A percentile compares a stretch with the other conserved stretches of the same genome.
Conservation (phyloP, 2,329 filamentous ascomycete species). For the Emydomyces testavorans region DNA sequence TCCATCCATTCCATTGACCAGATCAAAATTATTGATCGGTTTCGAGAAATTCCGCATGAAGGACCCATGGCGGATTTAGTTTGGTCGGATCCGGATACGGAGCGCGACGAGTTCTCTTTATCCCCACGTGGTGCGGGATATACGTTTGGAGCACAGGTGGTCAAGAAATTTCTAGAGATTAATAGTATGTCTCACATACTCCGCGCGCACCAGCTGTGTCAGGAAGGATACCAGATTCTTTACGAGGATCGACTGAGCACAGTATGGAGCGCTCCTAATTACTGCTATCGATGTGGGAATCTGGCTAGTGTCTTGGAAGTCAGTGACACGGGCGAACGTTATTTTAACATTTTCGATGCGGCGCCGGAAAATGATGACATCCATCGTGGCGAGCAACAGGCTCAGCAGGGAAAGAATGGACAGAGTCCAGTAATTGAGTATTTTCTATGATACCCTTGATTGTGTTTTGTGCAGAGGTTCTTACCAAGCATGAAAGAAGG, state of each 20-base stretch:
- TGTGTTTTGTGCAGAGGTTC: constrained; percentile 11
- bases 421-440: constrained; percentile 60
- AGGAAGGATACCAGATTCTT: constrained; percentile 93
- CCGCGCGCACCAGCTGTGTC: constrained; percentile 93
- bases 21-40: constrained; percentile 98
- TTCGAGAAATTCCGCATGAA: constrained; percentile 96
- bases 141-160: constrained; percentile 93
- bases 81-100: constrained; percentile 96
- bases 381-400: constrained; percentile 69
- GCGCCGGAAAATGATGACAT: constrained; percentile 82
- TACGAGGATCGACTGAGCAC: constrained; percentile 92
- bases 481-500: constrained; percentile 21
- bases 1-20: constrained; percentile 98
- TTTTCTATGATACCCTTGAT: constrained; percentile 47
- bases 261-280: constrained; percentile 96
- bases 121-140: constrained; percentile 90
- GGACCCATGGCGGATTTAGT: constrained; percentile 99
- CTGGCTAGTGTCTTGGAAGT: constrained; percentile 96
- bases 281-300: constrained; percentile 92
- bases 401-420: constrained; percentile 55
- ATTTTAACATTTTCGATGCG: constrained; percentile 96
- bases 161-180: constrained; percentile 94
- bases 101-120: constrained; percentile 91
- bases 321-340: constrained; percentile 79
- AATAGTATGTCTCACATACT: constrained; percentile 97